phyloP scores from a whole-genome alignment of 768 basidiomycete genomes.

The Austroboletus eburneus region DNA sequence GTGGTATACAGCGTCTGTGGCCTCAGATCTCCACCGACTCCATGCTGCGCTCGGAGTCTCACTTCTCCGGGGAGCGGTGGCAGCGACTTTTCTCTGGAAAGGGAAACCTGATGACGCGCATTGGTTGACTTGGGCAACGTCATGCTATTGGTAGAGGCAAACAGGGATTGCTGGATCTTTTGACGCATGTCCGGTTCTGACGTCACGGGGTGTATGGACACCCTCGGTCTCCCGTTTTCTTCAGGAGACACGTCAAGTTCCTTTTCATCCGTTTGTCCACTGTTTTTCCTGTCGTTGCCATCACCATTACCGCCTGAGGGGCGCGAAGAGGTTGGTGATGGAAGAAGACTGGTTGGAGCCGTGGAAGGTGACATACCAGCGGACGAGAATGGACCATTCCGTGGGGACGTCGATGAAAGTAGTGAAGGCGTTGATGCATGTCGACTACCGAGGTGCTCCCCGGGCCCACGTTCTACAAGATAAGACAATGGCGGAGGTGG shows the following conservation, averaged over 20 bases:
- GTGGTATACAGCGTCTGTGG: constrained; percentile 65
- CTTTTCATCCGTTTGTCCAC: constrained; percentile 41
- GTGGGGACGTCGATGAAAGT: constrained; percentile 55
- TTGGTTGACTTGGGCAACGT: constrained; percentile 22
- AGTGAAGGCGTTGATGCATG: constrained; percentile 70
- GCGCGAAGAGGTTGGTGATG: constrained; percentile 73
- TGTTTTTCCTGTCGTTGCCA: constrained; percentile 39
- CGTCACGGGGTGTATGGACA: constrained; percentile 46
- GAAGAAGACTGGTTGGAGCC: constrained; percentile 68
- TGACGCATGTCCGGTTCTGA: constrained; percentile 64
- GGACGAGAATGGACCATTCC: constrained; percentile 46
- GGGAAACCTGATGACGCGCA: constrained; percentile 12
- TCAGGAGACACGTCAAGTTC: constrained; percentile 32
- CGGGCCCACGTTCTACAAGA: constrained; percentile 59
- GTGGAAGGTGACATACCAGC: constrained; percentile 71
- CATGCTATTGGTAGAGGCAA: constrained; percentile 31
- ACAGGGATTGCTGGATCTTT: constrained; percentile 36
- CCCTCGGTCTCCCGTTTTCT: constrained; percentile 35
- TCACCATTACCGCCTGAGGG: constrained; percentile 58
- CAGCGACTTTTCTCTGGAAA: constrained; percentile 66
- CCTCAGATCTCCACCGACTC: constrained; percentile 39
- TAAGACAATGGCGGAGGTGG: constrained; percentile 92
- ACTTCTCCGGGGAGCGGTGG: constrained; percentile 69
- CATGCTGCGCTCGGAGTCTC: constrained; percentile 36
- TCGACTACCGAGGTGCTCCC: constrained; percentile 50